These are phyloP conservation scores for Clarireedia sp. DNA, from an alignment of 2,329 filamentous ascomycete genomes.

Conservation along the genomic window DNA sequence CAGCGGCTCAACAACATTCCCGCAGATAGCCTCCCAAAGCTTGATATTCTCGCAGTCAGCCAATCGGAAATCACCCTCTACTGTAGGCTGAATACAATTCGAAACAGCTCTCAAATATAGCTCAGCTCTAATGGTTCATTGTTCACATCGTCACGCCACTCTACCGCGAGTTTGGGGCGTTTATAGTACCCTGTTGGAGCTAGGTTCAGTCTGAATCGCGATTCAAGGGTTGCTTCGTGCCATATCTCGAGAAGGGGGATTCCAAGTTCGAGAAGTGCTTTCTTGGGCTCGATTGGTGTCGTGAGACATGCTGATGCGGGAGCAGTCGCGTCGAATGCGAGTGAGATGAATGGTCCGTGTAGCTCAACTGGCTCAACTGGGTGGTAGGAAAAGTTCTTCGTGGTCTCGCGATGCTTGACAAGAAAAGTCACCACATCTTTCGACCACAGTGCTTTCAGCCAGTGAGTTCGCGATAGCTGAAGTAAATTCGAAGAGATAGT, in stretches of 20 bases:
- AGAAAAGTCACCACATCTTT: background rate
- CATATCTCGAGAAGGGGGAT: background rate
- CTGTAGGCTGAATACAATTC: background rate
- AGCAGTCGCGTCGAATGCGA: background rate
- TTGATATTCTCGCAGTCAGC: too few species aligned
- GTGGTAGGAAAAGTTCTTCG: background rate
- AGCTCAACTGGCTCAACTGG: background rate
- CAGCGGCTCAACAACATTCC: too few species aligned
- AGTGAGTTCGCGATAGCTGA: background rate
- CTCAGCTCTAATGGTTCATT: background rate
- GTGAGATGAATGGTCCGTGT: background rate
- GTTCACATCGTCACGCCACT: background rate
- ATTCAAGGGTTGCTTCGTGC: background rate
- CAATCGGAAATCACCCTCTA: too few species aligned
- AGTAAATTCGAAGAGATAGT: background rate
- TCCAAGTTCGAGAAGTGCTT: background rate
- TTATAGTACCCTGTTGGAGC: background rate
- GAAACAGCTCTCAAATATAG: background rate
- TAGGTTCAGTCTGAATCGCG: background rate
- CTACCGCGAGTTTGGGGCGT: background rate
- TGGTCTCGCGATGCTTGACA: background rate
- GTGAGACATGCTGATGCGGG: background rate
- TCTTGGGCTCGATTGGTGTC: background rate
- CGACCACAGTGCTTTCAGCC: background rate
- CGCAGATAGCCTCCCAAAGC: too few species aligned